These are phyloP conservation scores for Moesziomyces globuligerus DNA, from an alignment of 1,284 basidiomycete genomes.

Conservation along the genomic window DNA sequence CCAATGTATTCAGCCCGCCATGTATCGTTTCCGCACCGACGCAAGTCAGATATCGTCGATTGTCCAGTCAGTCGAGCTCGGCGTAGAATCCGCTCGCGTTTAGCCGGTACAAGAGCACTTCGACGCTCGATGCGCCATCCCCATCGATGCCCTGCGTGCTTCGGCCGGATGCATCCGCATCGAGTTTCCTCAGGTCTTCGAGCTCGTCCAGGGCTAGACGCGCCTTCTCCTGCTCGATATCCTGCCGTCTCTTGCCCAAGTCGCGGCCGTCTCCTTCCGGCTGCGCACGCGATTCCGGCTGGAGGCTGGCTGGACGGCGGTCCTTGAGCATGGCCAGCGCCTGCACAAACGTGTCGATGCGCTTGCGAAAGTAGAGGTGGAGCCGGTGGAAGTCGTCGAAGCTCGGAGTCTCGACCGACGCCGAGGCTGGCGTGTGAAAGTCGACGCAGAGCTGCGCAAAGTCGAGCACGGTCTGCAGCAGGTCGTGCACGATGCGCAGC, in stretches of 20 bases:
- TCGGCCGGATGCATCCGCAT: slow-evolving; percentile 15
- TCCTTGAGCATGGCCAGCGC: slow-evolving; percentile 34
- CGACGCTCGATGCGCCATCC: slow-evolving; percentile 14
- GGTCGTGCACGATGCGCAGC: slow-evolving; percentile 20
- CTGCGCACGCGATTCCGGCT: neutral
- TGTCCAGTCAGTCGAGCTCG: slow-evolving; percentile 17
- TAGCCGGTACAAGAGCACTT: slow-evolving; percentile 25
- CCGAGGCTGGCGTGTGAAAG: slow-evolving; percentile 16
- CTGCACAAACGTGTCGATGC: slow-evolving; percentile 30
- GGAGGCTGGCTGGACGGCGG: slow-evolving; percentile 1
- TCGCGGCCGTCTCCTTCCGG: too few relatives aligned
- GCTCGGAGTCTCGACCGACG: slow-evolving; percentile 10
- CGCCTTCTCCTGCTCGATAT: slow-evolving; percentile 30
- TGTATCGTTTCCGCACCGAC: neutral
- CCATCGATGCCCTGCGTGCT: slow-evolving; percentile 5
- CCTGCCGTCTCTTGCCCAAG: slow-evolving; percentile 20
- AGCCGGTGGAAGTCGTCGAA: slow-evolving; percentile 26
- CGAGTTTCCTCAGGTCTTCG: slow-evolving; percentile 31
- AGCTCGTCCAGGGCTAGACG: slow-evolving; percentile 27
- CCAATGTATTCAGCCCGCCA: neutral
- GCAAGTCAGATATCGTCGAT: neutral
- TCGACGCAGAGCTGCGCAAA: slow-evolving; percentile 40
- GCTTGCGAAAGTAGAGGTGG: slow-evolving; percentile 12
- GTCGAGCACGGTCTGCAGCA: slow-evolving; percentile 41
- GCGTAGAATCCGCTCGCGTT: slow-evolving; percentile 39